phyloP scores from a whole-genome alignment of 2,329 filamentous ascomycete species.

The Ambrosiella cleistominuta region DNA sequence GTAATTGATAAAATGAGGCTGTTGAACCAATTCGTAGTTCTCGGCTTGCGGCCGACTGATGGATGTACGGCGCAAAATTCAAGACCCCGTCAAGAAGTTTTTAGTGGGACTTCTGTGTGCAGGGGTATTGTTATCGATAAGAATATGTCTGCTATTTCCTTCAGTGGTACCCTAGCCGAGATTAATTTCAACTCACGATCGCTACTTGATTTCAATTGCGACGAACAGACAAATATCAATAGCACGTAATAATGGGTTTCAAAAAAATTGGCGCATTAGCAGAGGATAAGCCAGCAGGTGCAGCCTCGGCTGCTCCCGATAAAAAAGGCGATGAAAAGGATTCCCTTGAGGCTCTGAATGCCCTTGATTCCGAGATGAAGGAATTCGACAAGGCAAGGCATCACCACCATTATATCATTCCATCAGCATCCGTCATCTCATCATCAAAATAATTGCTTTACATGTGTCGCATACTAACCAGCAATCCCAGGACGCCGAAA shows the following conservation, averaged over 20 bases:
- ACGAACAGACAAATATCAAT: too few species aligned
- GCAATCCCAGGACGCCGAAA: slow-evolving; percentile 61
- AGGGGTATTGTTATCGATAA: slow-evolving; percentile 7
- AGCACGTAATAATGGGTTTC: slow-evolving; percentile 8
- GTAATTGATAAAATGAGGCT: not conserved
- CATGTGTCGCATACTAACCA: not conserved
- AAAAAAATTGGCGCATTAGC: slow-evolving; percentile 10
- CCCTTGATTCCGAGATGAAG: slow-evolving; percentile 67
- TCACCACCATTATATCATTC: not conserved
- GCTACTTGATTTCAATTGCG: too few species aligned
- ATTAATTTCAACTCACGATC: too few species aligned
- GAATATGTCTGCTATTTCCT: not conserved
- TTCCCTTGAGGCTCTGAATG: slow-evolving; percentile 49
- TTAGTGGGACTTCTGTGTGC: not conserved
- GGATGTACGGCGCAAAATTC: not conserved
- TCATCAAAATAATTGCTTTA: slow-evolving; percentile 1
- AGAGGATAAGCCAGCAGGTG: not conserved
- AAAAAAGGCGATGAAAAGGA: slow-evolving; percentile 34
- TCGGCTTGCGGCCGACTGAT: not conserved
- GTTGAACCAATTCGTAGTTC: not conserved
- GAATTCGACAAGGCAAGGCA: slow-evolving; percentile 65
- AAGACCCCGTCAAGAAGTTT: not conserved
- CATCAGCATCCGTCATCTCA: not conserved
- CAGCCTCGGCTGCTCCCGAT: too few species aligned
- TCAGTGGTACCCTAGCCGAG: too few species aligned